Percentiles rank a stretch among this genome's conserved stretches.
Conservation (phyloP, 768 basidiomycete species). For the Pulveroboletus frians region DNA sequence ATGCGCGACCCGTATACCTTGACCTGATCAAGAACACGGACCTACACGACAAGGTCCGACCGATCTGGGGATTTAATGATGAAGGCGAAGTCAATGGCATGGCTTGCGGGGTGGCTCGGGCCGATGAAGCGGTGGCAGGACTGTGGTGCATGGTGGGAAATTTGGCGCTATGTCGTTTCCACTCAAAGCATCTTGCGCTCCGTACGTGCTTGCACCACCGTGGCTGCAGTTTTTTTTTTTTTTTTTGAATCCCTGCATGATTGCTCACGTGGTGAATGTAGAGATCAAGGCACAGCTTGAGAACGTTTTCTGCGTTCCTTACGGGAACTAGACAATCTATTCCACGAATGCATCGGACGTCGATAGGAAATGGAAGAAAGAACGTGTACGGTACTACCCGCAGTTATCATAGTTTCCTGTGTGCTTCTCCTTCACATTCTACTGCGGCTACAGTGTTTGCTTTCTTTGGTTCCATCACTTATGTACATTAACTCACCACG, state of each 20-base stretch:
- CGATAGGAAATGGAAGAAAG: too few relatives aligned
- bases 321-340: not conserved
- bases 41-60: conserved; percentile 17
- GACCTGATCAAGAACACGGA: conserved; percentile 20
- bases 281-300: conserved; percentile 70
- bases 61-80: conserved; percentile 28
- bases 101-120: conserved; percentile 47
- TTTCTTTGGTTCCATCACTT: too few relatives aligned
- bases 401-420: too few relatives aligned
- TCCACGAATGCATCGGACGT: too few relatives aligned
- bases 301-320: conserved; percentile 33
- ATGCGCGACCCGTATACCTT: conserved; percentile 15
- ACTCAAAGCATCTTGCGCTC: conserved; percentile 61
- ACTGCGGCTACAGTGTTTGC: too few relatives aligned
- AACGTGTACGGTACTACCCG: too few relatives aligned
- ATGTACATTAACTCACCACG: too few relatives aligned
- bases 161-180: conserved; percentile 56
- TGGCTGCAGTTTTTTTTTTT: not conserved
- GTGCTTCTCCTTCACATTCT: too few relatives aligned
- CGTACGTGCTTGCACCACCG: conserved; percentile 39
- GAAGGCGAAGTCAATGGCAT: conserved; percentile 27
- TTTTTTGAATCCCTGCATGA: not conserved
- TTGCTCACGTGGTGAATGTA: conserved; percentile 21
- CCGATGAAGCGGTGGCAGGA: conserved; percentile 13
- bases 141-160: conserved; percentile 64